phyloP scores from a whole-genome alignment of 2,329 filamentous ascomycete species.

The Alternaria arborescens region DNA sequence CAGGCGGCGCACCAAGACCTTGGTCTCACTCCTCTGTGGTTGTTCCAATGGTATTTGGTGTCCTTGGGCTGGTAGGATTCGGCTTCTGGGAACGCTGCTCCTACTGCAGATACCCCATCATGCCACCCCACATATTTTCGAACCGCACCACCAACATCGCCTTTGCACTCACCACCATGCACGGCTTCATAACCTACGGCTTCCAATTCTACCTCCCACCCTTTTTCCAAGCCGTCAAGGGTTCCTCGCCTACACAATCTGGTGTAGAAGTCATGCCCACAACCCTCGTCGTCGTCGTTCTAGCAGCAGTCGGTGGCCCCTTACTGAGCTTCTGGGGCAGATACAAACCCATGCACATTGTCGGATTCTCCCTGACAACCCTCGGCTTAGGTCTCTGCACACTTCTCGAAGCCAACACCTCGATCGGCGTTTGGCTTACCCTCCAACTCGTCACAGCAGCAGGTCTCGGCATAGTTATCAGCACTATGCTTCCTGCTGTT shows the following conservation, averaged over 20 bases:
- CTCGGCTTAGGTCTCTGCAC: slow-evolving; percentile 32
- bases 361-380: slow-evolving; percentile 33
- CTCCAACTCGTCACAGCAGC: slow-evolving; percentile 37
- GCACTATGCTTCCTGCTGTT: slow-evolving; percentile 41
- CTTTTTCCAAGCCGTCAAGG: slow-evolving; percentile 43
- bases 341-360: slow-evolving; percentile 40
- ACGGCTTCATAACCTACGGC: slow-evolving; percentile 39
- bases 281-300: slow-evolving; percentile 33
- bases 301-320: slow-evolving; percentile 32
- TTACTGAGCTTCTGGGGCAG: slow-evolving; percentile 33
- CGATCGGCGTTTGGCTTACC: slow-evolving; percentile 26
- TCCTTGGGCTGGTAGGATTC: slow-evolving; percentile 52
- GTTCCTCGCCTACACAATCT: slow-evolving; percentile 30
- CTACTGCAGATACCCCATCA: slow-evolving; percentile 43
- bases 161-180: slow-evolving; percentile 47
- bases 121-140: slow-evolving; percentile 56
- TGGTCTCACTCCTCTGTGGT: slow-evolving; percentile 56
- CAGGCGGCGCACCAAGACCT: slow-evolving; percentile 53
- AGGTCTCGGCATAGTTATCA: slow-evolving; percentile 38
- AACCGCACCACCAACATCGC: slow-evolving; percentile 53
- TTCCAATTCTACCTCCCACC: slow-evolving; percentile 39
- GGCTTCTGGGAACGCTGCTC: slow-evolving; percentile 51
- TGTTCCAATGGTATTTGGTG: slow-evolving; percentile 56
- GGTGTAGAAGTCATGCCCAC: slow-evolving; percentile 41
- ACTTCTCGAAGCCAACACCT: slow-evolving; percentile 20